Conservation (phyloP, 164 flowering plant genomes). For the Chimonanthus praecox region DNA sequence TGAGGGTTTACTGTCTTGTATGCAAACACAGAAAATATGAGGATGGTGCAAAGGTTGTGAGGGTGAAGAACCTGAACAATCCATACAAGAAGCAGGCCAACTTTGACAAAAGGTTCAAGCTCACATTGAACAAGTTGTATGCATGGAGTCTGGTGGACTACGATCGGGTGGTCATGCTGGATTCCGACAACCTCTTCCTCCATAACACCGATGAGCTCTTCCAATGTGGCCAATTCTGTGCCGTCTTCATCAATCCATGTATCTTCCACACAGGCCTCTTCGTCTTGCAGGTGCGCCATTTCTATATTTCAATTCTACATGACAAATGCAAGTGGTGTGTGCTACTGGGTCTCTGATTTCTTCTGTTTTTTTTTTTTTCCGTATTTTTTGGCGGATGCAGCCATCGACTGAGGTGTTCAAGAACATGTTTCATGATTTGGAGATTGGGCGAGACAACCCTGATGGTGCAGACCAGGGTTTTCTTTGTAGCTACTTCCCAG, state of each 20-base stretch:
- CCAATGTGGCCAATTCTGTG: slow-evolving; percentile 95
- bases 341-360: neutral
- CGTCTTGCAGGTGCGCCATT: slow-evolving; percentile 62
- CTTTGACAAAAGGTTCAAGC: slow-evolving; percentile 56
- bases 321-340: neutral
- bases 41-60: slow-evolving; percentile 83
- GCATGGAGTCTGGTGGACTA: slow-evolving; percentile 81
- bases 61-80: slow-evolving; percentile 70
- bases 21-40: slow-evolving; percentile 50
- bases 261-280: slow-evolving; percentile 97
- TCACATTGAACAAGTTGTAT: slow-evolving; percentile 85
- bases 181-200: slow-evolving; percentile 85
- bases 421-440: slow-evolving; percentile 65
- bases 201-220: slow-evolving; percentile 80
- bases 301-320: neutral
- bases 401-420: slow-evolving; percentile 78
- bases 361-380: neutral
- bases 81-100: slow-evolving; percentile 53
- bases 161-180: slow-evolving; percentile 92
- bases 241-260: slow-evolving; percentile 97
- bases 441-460: slow-evolving; percentile 45
- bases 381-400: slow-evolving; percentile 31
- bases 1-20: neutral
- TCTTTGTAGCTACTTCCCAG: slow-evolving; percentile 66
- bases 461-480: slow-evolving; percentile 99